phyloP scores from a whole-genome alignment of 2,329 filamentous ascomycete genomes.

The Podosphaera fusca region DNA sequence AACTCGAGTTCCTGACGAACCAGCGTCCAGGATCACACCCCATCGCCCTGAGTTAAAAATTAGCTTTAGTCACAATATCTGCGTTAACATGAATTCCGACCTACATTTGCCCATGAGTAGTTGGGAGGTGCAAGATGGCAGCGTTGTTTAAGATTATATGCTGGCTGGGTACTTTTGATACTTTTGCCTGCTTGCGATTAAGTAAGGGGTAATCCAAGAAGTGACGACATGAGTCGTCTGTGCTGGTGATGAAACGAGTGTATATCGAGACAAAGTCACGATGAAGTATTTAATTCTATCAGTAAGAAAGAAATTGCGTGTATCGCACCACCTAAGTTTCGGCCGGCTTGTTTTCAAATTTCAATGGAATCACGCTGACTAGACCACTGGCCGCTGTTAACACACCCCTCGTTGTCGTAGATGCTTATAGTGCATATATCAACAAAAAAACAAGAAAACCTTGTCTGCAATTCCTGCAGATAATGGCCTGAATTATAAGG shows the following conservation, averaged over 20 bases:
- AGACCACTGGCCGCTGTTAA: too few species aligned
- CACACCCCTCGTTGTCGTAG: too few species aligned
- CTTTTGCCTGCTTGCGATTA: background rate
- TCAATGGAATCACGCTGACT: too few species aligned
- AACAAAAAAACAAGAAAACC: too few species aligned
- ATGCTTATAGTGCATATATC: too few species aligned
- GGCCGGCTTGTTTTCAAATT: too few species aligned
- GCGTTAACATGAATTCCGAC: constrained; percentile 1
- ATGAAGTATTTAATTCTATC: background rate
- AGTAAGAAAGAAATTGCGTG: too few species aligned
- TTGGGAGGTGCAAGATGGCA: background rate
- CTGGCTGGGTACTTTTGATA: background rate
- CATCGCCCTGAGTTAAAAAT: constrained; percentile 28
- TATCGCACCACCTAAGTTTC: too few species aligned
- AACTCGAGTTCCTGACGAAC: constrained; percentile 85
- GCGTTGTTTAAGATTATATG: background rate
- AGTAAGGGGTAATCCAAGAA: background rate
- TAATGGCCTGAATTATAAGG: too few species aligned
- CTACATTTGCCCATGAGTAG: constrained; percentile 16
- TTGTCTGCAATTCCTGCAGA: too few species aligned
- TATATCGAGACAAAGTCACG: background rate
- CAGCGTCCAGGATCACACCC: constrained; percentile 90
- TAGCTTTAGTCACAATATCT: constrained; percentile 1
- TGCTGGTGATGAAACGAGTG: background rate
- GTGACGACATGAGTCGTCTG: background rate